These are phyloP conservation scores for Juglanconis oblonga DNA, from an alignment of 2,329 filamentous ascomycete genomes.

Conservation along the genomic window DNA sequence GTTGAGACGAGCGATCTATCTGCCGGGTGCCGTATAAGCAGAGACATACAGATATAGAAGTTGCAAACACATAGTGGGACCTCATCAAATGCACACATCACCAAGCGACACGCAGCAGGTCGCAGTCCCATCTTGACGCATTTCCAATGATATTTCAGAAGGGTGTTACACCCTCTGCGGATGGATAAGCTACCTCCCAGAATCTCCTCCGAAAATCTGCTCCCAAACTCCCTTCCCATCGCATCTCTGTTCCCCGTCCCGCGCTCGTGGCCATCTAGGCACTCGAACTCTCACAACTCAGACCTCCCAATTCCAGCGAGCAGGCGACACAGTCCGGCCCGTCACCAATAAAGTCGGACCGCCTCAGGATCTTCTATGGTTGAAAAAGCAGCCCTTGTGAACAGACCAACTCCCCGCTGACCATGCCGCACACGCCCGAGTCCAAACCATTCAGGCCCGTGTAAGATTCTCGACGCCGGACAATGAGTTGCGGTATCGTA, in stretches of 20 bases:
- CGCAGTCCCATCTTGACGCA: neutral
- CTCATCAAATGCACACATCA: neutral
- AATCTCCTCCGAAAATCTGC: neutral
- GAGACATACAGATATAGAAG: neutral
- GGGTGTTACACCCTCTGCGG: neutral
- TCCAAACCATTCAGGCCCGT: conserved; percentile 15
- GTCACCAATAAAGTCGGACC: neutral
- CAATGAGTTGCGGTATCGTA: conserved; percentile 18
- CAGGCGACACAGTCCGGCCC: neutral
- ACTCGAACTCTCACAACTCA: neutral
- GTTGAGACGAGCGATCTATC: too few species aligned
- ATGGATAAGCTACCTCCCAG: neutral
- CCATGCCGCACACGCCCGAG: conserved; percentile 9
- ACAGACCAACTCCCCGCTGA: neutral
- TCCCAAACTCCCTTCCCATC: neutral
- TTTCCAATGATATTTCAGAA: neutral
- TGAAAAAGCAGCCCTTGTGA: neutral
- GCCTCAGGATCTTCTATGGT: neutral
- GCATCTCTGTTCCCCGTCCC: neutral
- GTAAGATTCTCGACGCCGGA: conserved; percentile 14
- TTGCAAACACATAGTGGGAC: neutral
- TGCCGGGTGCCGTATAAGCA: neutral
- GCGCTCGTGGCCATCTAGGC: neutral
- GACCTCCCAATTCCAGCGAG: neutral
- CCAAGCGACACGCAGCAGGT: neutral